A percentile compares a stretch with the other conserved stretches of the same genome.
Conservation (phyloP, 2,329 filamentous ascomycete genomes). For the Aspergillus pseudoterreus region DNA sequence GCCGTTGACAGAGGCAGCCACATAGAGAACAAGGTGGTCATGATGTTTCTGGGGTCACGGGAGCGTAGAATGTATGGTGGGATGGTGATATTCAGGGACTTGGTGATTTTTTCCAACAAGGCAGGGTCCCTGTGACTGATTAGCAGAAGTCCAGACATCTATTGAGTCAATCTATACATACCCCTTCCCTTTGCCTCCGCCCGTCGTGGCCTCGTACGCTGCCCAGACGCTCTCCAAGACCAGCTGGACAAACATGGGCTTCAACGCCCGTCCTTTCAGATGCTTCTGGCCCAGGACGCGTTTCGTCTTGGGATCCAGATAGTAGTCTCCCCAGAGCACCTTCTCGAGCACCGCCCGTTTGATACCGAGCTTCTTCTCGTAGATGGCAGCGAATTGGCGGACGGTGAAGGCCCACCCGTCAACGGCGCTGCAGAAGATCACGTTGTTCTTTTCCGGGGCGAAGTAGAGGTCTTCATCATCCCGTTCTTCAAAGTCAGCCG, state of each 20-base stretch:
- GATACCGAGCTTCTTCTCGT: constrained; percentile 95
- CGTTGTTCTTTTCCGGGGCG: constrained; percentile 95
- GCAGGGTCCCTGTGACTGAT: constrained; percentile 60
- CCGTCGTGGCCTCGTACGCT: constrained; percentile 84
- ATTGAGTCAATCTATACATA: constrained; percentile 43
- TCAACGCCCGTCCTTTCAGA: constrained; percentile 83
- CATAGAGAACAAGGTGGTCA: constrained; percentile 79
- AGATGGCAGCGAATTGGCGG: constrained; percentile 85
- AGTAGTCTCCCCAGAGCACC: constrained; percentile 94
- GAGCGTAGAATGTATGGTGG: constrained; percentile 81
- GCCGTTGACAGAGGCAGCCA: constrained; percentile 95
- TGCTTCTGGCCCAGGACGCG: constrained; percentile 88
- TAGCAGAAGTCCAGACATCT: constrained; percentile 26
- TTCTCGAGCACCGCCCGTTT: constrained; percentile 85
- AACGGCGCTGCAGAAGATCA: constrained; percentile 96
- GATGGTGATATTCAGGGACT: constrained; percentile 79
- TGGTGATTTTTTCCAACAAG: constrained; percentile 90
- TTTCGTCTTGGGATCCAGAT: constrained; percentile 94
- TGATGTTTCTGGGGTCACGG: constrained; percentile 74
- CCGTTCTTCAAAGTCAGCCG: constrained; percentile 72
- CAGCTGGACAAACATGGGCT: constrained; percentile 96
- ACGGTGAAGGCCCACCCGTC: constrained; percentile 99
- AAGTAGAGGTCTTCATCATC: constrained; percentile 98
- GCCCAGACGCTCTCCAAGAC: constrained; percentile 96
- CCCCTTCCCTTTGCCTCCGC: constrained; percentile 77